These are phyloP conservation scores for Acer campestre DNA, from an alignment of 345 rosid genomes.

Conservation along the genomic window DNA sequence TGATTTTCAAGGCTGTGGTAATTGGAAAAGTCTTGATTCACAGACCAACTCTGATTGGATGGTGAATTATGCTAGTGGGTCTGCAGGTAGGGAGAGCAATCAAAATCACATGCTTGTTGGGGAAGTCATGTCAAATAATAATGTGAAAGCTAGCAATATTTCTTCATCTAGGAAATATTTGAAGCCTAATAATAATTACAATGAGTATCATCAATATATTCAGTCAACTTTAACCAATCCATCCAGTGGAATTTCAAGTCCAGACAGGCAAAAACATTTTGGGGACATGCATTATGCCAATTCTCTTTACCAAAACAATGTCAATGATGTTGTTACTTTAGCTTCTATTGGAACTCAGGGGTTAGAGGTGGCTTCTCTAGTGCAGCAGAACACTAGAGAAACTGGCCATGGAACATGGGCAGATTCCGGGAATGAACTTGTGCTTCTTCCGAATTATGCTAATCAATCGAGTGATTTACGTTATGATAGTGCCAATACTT, in stretches of 20 bases:
- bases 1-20: constrained; percentile 36
- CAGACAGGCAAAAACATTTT: constrained; percentile 25
- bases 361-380: constrained; percentile 16
- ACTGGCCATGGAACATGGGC: constrained; percentile 15
- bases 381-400: constrained; percentile 22
- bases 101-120: constrained; percentile 36
- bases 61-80: constrained; percentile 45
- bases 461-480: constrained; percentile 26
- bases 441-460: constrained; percentile 33
- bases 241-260: constrained; percentile 31
- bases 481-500: constrained; percentile 9
- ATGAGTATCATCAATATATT: constrained; percentile 28
- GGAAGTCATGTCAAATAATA: constrained; percentile 48
- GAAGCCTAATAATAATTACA: constrained; percentile 26
- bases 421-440: constrained; percentile 32
- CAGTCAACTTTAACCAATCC: constrained; percentile 27
- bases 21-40: constrained; percentile 33
- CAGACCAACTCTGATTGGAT: constrained; percentile 43
- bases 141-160: constrained; percentile 26
- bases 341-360: constrained; percentile 27
- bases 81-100: constrained; percentile 31
- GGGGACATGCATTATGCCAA: constrained; percentile 26
- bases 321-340: constrained; percentile 38
- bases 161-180: constrained; percentile 26
- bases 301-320: constrained; percentile 25